Base-by-base conservation (phyloP, 2,329 filamentous ascomycete genomes). In the Mariannaea elegans region DNA sequence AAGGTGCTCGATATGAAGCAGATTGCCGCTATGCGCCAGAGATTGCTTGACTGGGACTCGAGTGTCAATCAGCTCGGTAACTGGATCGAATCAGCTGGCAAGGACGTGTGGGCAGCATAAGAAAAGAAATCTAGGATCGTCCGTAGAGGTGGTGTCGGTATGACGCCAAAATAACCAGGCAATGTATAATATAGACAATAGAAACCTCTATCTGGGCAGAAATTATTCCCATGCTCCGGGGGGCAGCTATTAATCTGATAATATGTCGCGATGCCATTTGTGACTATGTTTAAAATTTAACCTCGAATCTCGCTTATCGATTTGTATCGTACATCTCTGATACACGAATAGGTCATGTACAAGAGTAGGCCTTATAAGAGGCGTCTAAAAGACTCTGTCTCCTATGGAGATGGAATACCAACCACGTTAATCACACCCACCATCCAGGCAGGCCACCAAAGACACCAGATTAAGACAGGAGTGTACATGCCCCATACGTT, bases 1-100 rank as follows among this genome's bases (percentile, higher is more conserved):
- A 98, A 98, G 85, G 94, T 99, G 29, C 81, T 99, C 67, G 95
- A 98, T 77, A 93, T 94, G 88, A 89, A 88, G 78, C 95, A 98
- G 82, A 97, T 99, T 70, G 92, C 91, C 72, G 92, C 89, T 72
- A 97, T 99, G 94, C 87, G 92, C 71, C 84, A 87, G 73, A 84
- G 95, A 70, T 80, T 99, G 73, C 89, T 90, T 75, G 94, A 99
- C 72, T 99, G 95, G 95, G 94, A 97, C 76, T 89, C 90, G 49
- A 97, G 93, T 74, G 94, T 99, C 65, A 97, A 98, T 76, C 90
- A 95, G 77, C 84, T 99, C 57, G 94, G 94, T 64, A 95, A 97
- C 81, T 98, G 94, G 93, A 97, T 98, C 73, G 94, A 98, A 82
- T 87, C 88, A 19, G 91, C 92, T 31, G 94, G 94, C 9, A 93